These are phyloP conservation scores for Quercus dentata DNA, from an alignment of 306 rosid genomes.

Conservation along the genomic window DNA sequence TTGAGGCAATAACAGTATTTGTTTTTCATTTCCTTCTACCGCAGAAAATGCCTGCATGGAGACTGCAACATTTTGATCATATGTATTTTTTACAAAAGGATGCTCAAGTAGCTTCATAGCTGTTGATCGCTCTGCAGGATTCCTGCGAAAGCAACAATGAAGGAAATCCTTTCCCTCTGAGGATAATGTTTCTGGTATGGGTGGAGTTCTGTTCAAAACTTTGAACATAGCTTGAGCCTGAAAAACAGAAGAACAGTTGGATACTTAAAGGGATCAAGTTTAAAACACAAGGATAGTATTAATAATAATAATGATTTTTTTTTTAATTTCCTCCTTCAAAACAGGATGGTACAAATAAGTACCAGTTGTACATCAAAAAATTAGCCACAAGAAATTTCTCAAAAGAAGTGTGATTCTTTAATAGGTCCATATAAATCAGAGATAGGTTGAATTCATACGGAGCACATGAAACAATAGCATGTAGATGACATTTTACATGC, in stretches of 20 bases:
- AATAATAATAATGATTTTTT: neutral
- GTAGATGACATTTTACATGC: slow-evolving; percentile 1
- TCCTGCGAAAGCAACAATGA: slow-evolving; percentile 70
- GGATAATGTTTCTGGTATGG: slow-evolving; percentile 73
- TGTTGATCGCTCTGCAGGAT: slow-evolving; percentile 81
- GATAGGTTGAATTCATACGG: neutral
- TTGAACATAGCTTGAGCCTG: slow-evolving; percentile 99
- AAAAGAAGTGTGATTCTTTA: neutral
- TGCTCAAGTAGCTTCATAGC: slow-evolving; percentile 72
- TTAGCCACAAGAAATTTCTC: neutral
- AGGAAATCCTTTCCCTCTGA: slow-evolving; percentile 82
- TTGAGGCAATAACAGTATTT: neutral
- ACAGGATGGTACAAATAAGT: neutral
- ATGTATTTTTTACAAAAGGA: slow-evolving; percentile 58
- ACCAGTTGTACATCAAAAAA: neutral
- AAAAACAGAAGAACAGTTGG: slow-evolving; percentile 20
- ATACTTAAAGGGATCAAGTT: slow-evolving; percentile 3
- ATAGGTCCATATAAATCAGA: neutral
- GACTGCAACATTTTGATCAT: slow-evolving; percentile 38
- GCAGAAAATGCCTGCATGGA: slow-evolving; percentile 28
- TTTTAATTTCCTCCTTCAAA: neutral
- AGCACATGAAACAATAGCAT: neutral
- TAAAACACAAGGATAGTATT: neutral
- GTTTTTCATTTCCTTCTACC: neutral
- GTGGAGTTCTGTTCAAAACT: slow-evolving; percentile 68